Percentiles rank a stretch among this genome's conserved stretches.
phyloP scores from a whole-genome alignment of 345 rosid species.

The Corchorus olitorius region DNA sequence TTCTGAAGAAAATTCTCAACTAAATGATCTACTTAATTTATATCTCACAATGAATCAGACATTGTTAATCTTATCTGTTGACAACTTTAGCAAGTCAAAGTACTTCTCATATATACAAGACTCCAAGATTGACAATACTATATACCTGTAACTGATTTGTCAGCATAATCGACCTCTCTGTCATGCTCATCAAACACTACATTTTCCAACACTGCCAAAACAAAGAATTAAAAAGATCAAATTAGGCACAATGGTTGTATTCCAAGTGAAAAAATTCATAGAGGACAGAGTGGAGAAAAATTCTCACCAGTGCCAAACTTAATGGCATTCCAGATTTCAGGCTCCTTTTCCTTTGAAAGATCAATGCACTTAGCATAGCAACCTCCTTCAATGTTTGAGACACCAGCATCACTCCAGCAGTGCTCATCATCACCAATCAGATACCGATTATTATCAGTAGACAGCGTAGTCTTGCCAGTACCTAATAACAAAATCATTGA shows the following conservation, averaged over 20 bases:
- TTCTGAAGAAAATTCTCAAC: background rate
- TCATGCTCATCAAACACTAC: slow-evolving; percentile 95
- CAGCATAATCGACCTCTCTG: slow-evolving; percentile 83
- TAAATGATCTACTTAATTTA: background rate
- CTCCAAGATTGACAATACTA: background rate
- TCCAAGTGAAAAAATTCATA: background rate
- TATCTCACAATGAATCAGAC: background rate
- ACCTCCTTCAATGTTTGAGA: slow-evolving; percentile 98
- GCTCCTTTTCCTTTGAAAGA: slow-evolving; percentile 89
- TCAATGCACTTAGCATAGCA: slow-evolving; percentile 98
- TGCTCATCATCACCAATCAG: slow-evolving; percentile 98
- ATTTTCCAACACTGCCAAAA: slow-evolving; percentile 78
- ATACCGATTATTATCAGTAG: slow-evolving; percentile 90
- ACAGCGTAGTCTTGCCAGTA: slow-evolving; percentile 93
- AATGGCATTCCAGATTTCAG: slow-evolving; percentile 96
- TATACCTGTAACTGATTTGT: slow-evolving; percentile 87
- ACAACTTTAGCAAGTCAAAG: background rate
- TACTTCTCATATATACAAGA: background rate
- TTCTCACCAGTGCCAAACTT: slow-evolving; percentile 53
- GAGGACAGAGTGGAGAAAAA: background rate
- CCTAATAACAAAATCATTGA: slow-evolving; percentile 35
- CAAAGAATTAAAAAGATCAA: slow-evolving; percentile 20
- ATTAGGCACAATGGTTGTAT: slow-evolving; percentile 4
- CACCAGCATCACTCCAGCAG: slow-evolving; percentile 91
- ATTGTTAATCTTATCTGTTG: slow-evolving; percentile 3